phyloP scores from a whole-genome alignment of 2,329 filamentous ascomycete species.

The Colletotrichum tamarilloi region DNA sequence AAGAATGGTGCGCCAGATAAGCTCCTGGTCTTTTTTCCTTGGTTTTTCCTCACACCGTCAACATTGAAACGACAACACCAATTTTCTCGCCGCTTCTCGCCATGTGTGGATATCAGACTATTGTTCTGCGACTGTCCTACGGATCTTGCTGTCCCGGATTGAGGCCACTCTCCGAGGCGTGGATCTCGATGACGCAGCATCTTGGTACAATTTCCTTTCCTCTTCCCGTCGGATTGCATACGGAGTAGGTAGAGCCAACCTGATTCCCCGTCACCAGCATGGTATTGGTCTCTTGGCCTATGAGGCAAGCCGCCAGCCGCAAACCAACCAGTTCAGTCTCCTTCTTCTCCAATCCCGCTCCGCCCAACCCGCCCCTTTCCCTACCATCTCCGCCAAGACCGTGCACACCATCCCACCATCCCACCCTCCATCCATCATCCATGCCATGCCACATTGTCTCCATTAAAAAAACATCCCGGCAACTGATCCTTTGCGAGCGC shows the following conservation, averaged over 20 bases:
- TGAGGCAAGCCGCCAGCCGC: too few species aligned
- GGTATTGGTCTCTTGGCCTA: background rate
- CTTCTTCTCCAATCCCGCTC: conserved; percentile 23
- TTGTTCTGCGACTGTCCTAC: background rate
- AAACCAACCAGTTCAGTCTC: too few species aligned
- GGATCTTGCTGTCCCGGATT: background rate
- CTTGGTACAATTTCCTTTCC: background rate
- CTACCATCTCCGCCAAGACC: conserved; percentile 27
- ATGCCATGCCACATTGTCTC: too few species aligned
- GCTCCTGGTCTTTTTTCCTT: background rate
- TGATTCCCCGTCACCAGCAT: too few species aligned
- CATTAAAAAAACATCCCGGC: background rate
- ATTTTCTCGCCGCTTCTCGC: background rate
- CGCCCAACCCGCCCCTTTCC: conserved; percentile 17
- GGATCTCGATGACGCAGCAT: conserved; percentile 23
- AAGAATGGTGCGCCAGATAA: background rate
- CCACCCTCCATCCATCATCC: background rate
- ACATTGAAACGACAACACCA: background rate
- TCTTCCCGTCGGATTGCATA: background rate
- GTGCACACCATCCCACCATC: conserved; percentile 7
- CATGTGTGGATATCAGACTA: background rate
- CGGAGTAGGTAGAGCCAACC: too few species aligned
- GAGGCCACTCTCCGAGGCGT: conserved; percentile 4
- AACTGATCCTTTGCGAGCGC: background rate
- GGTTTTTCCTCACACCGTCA: background rate